Evolutionary conservation across 179 eudicot species (phyloP).

Genomic region (Spinacia oleracea): DNA sequence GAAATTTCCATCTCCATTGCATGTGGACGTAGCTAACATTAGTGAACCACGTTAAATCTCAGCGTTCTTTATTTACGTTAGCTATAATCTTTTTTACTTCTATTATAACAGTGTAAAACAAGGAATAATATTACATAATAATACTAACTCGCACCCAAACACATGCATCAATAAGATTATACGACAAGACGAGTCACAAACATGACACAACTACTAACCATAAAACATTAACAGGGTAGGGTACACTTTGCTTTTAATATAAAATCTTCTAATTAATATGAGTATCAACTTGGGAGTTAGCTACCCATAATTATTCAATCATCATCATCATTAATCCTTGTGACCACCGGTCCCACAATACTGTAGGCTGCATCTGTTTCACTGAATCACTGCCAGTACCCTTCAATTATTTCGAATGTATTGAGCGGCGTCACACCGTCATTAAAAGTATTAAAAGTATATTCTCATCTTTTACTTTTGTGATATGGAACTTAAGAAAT

Average conservation of each 20-base stretch:
- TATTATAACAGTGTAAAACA: too few relatives aligned
- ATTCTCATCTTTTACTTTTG: background rate
- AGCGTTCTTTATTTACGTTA: too few relatives aligned
- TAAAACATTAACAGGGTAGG: background rate
- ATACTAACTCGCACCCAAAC: too few relatives aligned
- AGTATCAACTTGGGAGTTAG: background rate
- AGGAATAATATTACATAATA: too few relatives aligned
- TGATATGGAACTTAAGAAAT: too few relatives aligned
- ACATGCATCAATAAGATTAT: too few relatives aligned
- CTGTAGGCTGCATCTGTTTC: constrained; percentile 1
- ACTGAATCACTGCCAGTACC: background rate
- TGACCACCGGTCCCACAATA: background rate
- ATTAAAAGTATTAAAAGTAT: background rate
- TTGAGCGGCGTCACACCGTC: constrained; percentile 7
- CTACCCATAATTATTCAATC: background rate
- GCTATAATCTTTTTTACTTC: too few relatives aligned
- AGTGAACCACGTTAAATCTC: too few relatives aligned
- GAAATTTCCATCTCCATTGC: too few relatives aligned
- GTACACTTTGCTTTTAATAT: background rate
- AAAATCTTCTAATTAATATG: background rate
- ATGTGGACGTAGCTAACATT: too few relatives aligned
- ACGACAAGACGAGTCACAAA: too few relatives aligned
- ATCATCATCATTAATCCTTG: background rate
- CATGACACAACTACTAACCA: background rate
- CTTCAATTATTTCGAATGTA: background rate